These are phyloP conservation scores for Mortierella sp. DNA, from an alignment of 371 early-diverging fungal genomes.

Conservation along the genomic window DNA sequence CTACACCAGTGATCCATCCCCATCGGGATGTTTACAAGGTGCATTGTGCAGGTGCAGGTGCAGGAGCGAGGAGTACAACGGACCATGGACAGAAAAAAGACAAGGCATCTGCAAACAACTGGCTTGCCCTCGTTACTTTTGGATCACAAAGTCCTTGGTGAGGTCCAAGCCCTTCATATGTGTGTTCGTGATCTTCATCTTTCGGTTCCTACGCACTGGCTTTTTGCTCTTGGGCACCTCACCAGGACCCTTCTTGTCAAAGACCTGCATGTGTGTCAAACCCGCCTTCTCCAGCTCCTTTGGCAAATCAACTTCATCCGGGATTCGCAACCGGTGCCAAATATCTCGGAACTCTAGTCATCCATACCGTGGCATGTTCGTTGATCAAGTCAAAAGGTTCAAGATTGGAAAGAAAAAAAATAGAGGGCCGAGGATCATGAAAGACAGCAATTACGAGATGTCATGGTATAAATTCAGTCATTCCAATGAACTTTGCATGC, in stretches of 20 bases:
- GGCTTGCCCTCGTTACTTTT: constrained; percentile 15
- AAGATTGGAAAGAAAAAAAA: background rate
- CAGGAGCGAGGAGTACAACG: no score
- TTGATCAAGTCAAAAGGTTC: no score
- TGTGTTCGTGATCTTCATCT: constrained; percentile 87
- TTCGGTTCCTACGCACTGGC: constrained; percentile 75
- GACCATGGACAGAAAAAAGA: no score
- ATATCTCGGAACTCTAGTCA: constrained; percentile 77
- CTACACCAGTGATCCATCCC: no score
- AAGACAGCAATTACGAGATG: background rate
- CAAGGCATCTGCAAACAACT: no score
- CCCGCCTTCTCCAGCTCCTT: constrained; percentile 79
- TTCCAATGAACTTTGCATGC: no score
- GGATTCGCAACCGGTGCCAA: constrained; percentile 79
- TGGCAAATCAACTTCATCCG: constrained; percentile 81
- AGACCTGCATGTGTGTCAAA: constrained; percentile 81
- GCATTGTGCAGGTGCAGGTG: no score
- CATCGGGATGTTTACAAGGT: no score
- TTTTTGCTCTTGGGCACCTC: constrained; percentile 70
- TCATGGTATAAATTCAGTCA: no score
- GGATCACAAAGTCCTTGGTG: constrained; percentile 76
- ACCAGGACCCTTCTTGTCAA: constrained; percentile 70
- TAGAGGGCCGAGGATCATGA: background rate
- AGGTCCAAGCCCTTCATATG: constrained; percentile 87
- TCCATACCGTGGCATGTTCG: no score